Evolutionary conservation across 192 early-diverging fungal genomes (phyloP).

Genomic region (Physocladia obscura): DNA sequence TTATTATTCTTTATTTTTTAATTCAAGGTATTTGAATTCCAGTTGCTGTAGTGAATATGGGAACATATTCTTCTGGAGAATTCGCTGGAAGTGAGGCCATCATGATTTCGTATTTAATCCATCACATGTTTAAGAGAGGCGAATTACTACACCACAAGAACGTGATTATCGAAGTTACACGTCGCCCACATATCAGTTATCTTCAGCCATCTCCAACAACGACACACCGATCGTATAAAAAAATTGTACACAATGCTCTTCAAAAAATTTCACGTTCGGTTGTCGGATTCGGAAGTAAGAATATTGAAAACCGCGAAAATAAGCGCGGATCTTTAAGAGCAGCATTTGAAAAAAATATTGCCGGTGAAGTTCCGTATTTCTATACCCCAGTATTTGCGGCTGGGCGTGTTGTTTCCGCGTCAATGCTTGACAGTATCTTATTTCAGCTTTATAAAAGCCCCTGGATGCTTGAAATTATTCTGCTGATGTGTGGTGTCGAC

Average conservation of each 20-base stretch:
- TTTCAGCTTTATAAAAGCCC: conserved; percentile 53
- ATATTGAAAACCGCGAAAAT: conserved; percentile 33
- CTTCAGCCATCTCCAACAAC: conserved; percentile 42
- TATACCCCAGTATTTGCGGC: conserved; percentile 65
- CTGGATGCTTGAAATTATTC: conserved; percentile 59
- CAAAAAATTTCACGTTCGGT: not conserved
- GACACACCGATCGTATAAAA: not conserved
- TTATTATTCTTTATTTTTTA: not conserved
- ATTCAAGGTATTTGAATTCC: not conserved
- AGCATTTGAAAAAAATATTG: not conserved
- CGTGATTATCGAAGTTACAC: conserved; percentile 33
- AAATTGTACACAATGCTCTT: not conserved
- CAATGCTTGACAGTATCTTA: conserved; percentile 39
- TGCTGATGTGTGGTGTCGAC: conserved; percentile 59
- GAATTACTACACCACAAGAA: conserved; percentile 17
- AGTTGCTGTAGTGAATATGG: conserved; percentile 22
- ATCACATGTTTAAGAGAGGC: conserved; percentile 46
- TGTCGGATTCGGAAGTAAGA: conserved; percentile 13
- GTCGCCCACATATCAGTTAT: conserved; percentile 60
- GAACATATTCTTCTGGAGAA: not conserved
- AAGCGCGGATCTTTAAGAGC: conserved; percentile 8
- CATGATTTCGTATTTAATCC: conserved; percentile 66
- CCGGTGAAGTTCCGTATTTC: conserved; percentile 25
- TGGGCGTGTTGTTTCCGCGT: conserved; percentile 59
- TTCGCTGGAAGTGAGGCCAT: conserved; percentile 18